Percentiles rank a stretch among this genome's conserved stretches.
Conservation (phyloP, 345 rosid species). For the Eucalyptus coolabah region DNA sequence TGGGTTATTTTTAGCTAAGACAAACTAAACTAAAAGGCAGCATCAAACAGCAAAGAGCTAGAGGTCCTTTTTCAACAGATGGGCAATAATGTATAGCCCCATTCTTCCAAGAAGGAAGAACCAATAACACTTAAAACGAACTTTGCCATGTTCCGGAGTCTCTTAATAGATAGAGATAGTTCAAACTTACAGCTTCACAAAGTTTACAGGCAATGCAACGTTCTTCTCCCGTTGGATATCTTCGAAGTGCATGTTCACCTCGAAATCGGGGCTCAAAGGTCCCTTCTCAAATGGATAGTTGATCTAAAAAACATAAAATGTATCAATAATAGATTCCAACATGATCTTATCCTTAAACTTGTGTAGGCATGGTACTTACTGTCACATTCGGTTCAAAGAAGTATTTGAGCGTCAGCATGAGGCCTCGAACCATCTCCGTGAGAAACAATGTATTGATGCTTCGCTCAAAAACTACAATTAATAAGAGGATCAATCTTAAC, state of each 20-base stretch:
- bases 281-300: constrained; percentile 99
- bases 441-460: constrained; percentile 88
- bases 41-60: neutral
- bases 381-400: constrained; percentile 90
- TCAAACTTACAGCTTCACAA: constrained; percentile 77
- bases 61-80: neutral
- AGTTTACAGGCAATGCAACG: constrained; percentile 99
- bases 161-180: neutral
- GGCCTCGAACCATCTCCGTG: constrained; percentile 91
- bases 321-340: neutral
- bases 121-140: neutral
- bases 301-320: constrained; percentile 31
- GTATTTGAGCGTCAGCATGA: constrained; percentile 76
- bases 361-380: constrained; percentile 27
- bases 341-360: neutral
- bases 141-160: neutral
- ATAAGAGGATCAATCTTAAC: neutral
- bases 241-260: constrained; percentile 90
- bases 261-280: constrained; percentile 90
- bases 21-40: neutral
- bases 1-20: neutral
- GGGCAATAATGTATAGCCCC: neutral
- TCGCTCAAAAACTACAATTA: constrained; percentile 68
- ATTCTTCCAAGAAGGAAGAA: neutral
- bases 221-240: constrained; percentile 92